These are phyloP conservation scores for Eucalyptus curtisii DNA, from an alignment of 345 rosid genomes.

Conservation along the genomic window DNA sequence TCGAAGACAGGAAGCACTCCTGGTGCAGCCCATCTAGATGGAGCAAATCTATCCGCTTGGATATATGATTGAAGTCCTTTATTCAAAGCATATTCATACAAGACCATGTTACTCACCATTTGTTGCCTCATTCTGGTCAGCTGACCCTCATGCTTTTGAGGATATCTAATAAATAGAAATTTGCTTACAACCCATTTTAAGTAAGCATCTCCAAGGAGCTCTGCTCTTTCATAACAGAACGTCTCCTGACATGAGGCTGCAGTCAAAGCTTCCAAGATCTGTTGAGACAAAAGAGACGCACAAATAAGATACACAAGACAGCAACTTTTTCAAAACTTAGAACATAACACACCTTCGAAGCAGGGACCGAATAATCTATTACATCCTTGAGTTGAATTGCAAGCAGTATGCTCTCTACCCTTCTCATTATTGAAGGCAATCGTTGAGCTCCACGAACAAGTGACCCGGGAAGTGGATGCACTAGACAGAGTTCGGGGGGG, in stretches of 20 bases:
- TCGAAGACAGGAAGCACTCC: slow-evolving; percentile 95
- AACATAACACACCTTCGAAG: slow-evolving; percentile 54
- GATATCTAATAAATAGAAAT: slow-evolving; percentile 87
- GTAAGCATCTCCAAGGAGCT: slow-evolving; percentile 98
- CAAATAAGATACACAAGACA: background rate
- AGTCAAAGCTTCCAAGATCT: slow-evolving; percentile 96
- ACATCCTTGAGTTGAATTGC: slow-evolving; percentile 74
- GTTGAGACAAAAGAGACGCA: background rate
- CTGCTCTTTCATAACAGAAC: slow-evolving; percentile 98
- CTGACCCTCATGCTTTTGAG: slow-evolving; percentile 98
- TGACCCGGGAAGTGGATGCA: slow-evolving; percentile 94
- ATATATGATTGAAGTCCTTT: slow-evolving; percentile 92
- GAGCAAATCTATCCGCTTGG: slow-evolving; percentile 99
- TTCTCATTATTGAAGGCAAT: slow-evolving; percentile 92
- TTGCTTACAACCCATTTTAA: slow-evolving; percentile 98
- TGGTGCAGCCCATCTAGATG: slow-evolving; percentile 99
- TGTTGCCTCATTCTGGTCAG: slow-evolving; percentile 98
- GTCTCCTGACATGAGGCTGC: slow-evolving; percentile 99
- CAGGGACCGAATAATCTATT: slow-evolving; percentile 57
- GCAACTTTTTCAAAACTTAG: background rate
- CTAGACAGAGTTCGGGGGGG: slow-evolving; percentile 85
- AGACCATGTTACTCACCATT: slow-evolving; percentile 95
- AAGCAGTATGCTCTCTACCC: slow-evolving; percentile 95
- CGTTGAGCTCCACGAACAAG: slow-evolving; percentile 98
- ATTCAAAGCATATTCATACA: slow-evolving; percentile 67